Percentiles rank a stretch among this genome's conserved stretches.
These are phyloP conservation scores for Fonsecaea erecta DNA, from an alignment of 2,329 filamentous ascomycete species.

Conservation along the genomic window DNA sequence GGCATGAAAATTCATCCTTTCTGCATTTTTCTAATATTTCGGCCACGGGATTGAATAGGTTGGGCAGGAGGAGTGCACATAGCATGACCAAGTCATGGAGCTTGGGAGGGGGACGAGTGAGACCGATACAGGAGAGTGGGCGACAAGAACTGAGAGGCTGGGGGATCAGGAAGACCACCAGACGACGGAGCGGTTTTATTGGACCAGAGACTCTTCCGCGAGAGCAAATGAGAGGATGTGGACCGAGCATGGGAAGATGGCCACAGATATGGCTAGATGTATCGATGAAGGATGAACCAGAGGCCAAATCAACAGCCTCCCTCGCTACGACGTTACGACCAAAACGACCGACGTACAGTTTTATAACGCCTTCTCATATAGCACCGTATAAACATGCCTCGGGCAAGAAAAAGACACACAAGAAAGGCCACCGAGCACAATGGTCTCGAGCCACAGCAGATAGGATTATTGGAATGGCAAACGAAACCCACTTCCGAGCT, in stretches of 20 bases:
- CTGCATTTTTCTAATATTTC: background rate
- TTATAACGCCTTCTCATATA: slow-evolving; percentile 5
- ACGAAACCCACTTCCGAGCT: slow-evolving; percentile 1
- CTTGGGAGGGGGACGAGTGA: background rate
- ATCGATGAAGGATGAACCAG: background rate
- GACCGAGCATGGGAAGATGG: background rate
- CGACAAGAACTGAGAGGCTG: background rate
- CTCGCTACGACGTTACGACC: background rate
- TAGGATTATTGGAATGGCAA: background rate
- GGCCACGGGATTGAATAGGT: background rate
- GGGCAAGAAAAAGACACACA: background rate
- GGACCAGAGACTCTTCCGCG: background rate
- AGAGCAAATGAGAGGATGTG: background rate
- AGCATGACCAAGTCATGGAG: background rate
- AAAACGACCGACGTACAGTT: background rate
- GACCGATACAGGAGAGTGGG: background rate
- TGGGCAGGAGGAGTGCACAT: background rate
- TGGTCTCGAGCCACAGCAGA: background rate
- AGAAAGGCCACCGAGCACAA: background rate
- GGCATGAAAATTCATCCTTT: slow-evolving; percentile 12
- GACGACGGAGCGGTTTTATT: background rate
- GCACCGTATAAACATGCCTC: slow-evolving; percentile 3
- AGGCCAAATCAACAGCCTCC: background rate
- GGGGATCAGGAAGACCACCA: background rate
- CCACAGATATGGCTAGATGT: background rate